Evolutionary conservation across 1,284 basidiomycete genomes (phyloP), one percentile per base, ranked within the genome.

Genomic region (Cutaneotrichosporon dermatis): DNA sequence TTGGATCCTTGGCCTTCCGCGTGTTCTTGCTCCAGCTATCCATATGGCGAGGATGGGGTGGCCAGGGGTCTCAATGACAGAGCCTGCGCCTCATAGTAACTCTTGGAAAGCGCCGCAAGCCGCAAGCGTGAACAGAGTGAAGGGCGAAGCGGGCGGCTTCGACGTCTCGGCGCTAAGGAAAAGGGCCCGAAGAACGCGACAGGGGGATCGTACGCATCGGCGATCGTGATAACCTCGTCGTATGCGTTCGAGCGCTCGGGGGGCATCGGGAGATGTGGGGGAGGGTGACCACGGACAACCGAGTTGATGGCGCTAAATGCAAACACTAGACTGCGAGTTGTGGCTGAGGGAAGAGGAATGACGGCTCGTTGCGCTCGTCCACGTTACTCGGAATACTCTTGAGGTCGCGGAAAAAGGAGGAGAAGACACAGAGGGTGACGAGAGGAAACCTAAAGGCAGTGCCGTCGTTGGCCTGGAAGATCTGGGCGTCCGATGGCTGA

Each of bases 391-490:
- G 51, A 2, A 58, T 44, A 2, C 15, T n/a, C 25, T 16, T 8
- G 25, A 60, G 25, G 34, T 43, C 35, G 2, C 13, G 10, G 42
- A 60, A 60, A 54, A 60, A 51, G 2, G 53, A 44, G 34, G 58
- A 60, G 15, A 43, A 16, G 16, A 16, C 15, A 4, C n/a, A n/a
- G 11, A 59, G 54, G 3, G 16, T 9, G 10, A 5, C 16, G 11
- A 43, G 13, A 10, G 35, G n/a, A 36, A 55, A 51, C 4, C 48
- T 34, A 15, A 51, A 55, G 54, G 43, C 40, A 4, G 35, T 43
- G n/a, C 40, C 49, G 25, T 60, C 58, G 13, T 7, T 10, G 9
- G 48, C 39, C n/a, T 53, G 58, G 35, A 60, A 33, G 33, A 60
- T 40, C 8, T 10, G 7, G 40, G 36, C 16, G 3, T 33, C 34